Evolutionary conservation across 305 asterid genomes (phyloP), one percentile per base, ranked within the genome.

Genomic region (Fraxinus sp.): DNA sequence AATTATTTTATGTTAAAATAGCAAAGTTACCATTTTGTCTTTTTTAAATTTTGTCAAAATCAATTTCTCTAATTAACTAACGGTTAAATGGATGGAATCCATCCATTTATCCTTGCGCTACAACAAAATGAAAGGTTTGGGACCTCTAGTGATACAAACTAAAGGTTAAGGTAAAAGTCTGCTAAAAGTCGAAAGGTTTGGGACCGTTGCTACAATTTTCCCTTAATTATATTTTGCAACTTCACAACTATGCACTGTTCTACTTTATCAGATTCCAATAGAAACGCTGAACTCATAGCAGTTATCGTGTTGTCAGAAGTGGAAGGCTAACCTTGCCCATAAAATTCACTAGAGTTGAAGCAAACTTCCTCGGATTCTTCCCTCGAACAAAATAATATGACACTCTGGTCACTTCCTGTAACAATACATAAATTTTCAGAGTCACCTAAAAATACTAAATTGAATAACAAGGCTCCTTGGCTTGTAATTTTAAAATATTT

Each of bases 391-490:
- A 95, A 89, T 95, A 96, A 88, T 89, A 93, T 1, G 97, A 88
- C 84, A 95, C 95, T 88, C 88, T 95, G 74, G 91, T 92, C 97
- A 94, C 93, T 85, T 95, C 99, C 98, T 95, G 93, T 79, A 87
- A 84, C 82, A 82, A 81, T 80, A 66, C 52, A 80, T 36, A 79
- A 66, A n/a, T 39, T 37, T 59, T 80, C 64, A 37, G 26, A 24
- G 14, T 41, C 26, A n/a, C 36, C 74, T 66, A 41, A 78, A 81
- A 57, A 37, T 39, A 72, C 64, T 37, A 46, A 82, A 49, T 44
- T 33, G 75, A 80, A 84, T 78, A 41, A 82, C 39, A 36, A 26
- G 41, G 16, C 22, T 52, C 72, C 22, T 28, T 70, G 20, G 24
- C 41, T 70, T 70, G 74, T 66, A 66, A 66, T 66, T 64, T 26